Evolutionary conservation across 2,329 filamentous ascomycete genomes (phyloP).

Genomic region (Malbranchea zuffiana): DNA sequence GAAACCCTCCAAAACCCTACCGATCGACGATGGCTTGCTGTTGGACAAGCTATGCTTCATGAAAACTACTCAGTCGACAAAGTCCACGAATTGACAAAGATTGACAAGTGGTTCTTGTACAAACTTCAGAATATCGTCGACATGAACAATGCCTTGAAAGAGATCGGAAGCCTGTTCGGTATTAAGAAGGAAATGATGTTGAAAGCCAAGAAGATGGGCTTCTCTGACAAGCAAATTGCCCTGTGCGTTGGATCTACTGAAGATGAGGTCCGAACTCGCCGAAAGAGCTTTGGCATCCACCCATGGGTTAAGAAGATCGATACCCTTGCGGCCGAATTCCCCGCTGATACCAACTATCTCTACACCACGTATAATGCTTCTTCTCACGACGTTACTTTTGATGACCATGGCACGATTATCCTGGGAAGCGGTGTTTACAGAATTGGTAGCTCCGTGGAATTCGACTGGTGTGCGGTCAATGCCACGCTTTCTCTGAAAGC

Average conservation of each 20-base stretch:
- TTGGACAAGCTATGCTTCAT: constrained; percentile 95
- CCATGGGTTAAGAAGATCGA: constrained; percentile 99
- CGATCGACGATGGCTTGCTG: constrained; percentile 91
- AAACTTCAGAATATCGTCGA: constrained; percentile 97
- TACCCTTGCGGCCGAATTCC: constrained; percentile 92
- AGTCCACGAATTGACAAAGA: constrained; percentile 90
- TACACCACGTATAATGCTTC: constrained; percentile 98
- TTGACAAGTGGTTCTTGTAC: constrained; percentile 98
- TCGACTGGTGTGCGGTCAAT: constrained; percentile 96
- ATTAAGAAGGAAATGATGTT: constrained; percentile 80
- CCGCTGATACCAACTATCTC: constrained; percentile 86
- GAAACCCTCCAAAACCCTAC: constrained; percentile 83
- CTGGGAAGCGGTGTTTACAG: constrained; percentile 93
- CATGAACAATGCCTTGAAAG: constrained; percentile 74
- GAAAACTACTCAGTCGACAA: constrained; percentile 88
- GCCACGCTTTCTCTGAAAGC: constrained; percentile 70
- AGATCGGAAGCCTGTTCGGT: constrained; percentile 68
- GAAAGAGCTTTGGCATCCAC: constrained; percentile 76
- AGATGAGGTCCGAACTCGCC: constrained; percentile 74
- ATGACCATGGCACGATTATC: constrained; percentile 81
- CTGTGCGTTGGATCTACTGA: constrained; percentile 74
- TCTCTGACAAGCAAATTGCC: constrained; percentile 93
- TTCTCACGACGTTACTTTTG: constrained; percentile 83
- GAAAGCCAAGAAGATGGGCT: constrained; percentile 94
- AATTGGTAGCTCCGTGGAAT: constrained; percentile 95